A percentile compares a stretch with the other conserved stretches of the same genome.
phyloP scores from a whole-genome alignment of 495 filamentous ascomycete genomes.

The Lophiotrema nucula region DNA sequence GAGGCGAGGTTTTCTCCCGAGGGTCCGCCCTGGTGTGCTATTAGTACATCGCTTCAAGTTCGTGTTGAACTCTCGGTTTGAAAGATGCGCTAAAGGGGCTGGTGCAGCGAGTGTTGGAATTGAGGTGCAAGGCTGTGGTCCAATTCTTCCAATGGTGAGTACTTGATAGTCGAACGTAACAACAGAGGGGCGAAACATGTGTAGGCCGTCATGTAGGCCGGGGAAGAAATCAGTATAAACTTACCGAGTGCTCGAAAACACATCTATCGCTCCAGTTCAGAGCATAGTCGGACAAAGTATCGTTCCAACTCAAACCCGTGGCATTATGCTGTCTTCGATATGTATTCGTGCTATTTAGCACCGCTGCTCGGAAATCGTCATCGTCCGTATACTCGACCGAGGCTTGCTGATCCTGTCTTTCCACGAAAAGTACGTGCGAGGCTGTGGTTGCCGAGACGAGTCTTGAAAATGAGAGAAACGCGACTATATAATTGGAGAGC shows the following conservation, averaged over 20 bases:
- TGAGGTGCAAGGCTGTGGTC: neutral
- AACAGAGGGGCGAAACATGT: too few relatives aligned
- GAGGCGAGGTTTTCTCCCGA: constrained; percentile 78
- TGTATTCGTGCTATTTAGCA: constrained; percentile 66
- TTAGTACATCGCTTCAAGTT: too few relatives aligned
- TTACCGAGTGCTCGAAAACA: constrained; percentile 61
- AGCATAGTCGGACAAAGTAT: constrained; percentile 58
- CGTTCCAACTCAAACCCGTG: constrained; percentile 62
- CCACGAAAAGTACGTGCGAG: too few relatives aligned
- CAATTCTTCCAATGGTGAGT: too few relatives aligned
- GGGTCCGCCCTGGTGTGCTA: constrained; percentile 52
- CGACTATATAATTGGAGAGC: too few relatives aligned
- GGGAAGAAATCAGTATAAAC: too few relatives aligned
- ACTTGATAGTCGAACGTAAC: too few relatives aligned
- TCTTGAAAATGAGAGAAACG: neutral
- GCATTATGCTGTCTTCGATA: constrained; percentile 68
- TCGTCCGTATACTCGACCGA: constrained; percentile 50
- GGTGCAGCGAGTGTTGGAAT: neutral
- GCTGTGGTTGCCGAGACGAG: neutral
- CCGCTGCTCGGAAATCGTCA: constrained; percentile 52
- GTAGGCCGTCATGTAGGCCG: too few relatives aligned
- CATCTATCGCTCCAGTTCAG: constrained; percentile 53
- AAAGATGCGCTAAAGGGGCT: too few relatives aligned
- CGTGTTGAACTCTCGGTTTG: too few relatives aligned
- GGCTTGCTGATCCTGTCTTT: too few relatives aligned